Evolutionary conservation across 2,329 filamentous ascomycete genomes (phyloP).

Genomic region (Aureobasidium sp.): DNA sequence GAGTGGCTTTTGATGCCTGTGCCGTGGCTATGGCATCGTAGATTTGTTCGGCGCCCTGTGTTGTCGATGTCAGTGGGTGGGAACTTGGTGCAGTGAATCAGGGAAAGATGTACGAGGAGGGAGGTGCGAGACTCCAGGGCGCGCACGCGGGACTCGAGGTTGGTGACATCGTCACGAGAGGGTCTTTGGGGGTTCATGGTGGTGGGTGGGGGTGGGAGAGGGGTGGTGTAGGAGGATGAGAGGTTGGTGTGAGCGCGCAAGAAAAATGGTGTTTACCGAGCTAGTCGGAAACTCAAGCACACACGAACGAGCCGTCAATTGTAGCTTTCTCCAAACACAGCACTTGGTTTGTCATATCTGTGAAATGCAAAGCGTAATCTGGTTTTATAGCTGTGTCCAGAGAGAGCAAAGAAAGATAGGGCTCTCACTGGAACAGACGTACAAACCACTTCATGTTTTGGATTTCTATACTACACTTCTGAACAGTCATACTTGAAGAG

Average conservation of each 20-base stretch:
- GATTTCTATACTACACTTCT: too few relatives aligned
- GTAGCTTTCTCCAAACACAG: too few relatives aligned
- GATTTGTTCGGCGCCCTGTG: background rate
- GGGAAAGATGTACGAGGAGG: background rate
- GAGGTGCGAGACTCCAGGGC: background rate
- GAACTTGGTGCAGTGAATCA: background rate
- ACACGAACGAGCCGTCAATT: too few relatives aligned
- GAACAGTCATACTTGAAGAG: too few relatives aligned
- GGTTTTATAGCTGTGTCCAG: too few relatives aligned
- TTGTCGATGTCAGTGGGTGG: background rate
- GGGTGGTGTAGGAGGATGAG: background rate
- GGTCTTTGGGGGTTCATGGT: background rate
- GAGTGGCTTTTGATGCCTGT: background rate
- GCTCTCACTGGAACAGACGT: too few relatives aligned
- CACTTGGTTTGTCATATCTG: too few relatives aligned
- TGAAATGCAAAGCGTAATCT: too few relatives aligned
- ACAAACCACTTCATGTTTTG: too few relatives aligned
- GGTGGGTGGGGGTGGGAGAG: background rate
- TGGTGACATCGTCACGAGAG: background rate
- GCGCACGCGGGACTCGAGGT: background rate
- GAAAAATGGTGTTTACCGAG: too few relatives aligned
- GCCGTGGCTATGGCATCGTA: background rate
- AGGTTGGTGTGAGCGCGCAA: background rate
- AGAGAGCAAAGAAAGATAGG: too few relatives aligned
- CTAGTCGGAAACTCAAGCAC: too few relatives aligned